phyloP scores from a whole-genome alignment of 495 filamentous ascomycete species.

The Neurospora tetrasperma region DNA sequence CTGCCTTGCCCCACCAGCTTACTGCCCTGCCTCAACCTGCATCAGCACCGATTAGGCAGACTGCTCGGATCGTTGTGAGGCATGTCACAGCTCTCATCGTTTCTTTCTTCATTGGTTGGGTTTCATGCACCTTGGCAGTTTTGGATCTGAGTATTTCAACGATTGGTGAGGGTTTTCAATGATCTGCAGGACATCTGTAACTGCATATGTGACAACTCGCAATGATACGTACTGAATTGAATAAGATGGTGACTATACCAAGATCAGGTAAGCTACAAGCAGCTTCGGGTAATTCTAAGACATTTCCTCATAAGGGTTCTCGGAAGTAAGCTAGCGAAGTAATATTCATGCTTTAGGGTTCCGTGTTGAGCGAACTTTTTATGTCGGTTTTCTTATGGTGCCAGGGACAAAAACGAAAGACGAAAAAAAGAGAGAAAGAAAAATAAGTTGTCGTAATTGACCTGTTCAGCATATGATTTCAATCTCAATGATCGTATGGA shows the following conservation, averaged over 20 bases:
- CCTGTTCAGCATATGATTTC: not conserved
- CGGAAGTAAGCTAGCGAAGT: no score
- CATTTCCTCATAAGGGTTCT: no score
- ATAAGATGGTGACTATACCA: no score
- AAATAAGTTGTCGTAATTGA: not conserved
- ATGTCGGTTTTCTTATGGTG: no score
- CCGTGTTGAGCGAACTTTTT: no score
- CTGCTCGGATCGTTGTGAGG: not conserved
- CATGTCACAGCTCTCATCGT: not conserved
- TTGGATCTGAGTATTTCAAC: not conserved
- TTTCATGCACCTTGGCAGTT: not conserved
- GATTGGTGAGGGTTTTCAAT: not conserved
- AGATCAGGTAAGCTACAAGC: no score
- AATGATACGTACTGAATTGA: no score
- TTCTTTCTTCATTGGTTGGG: not conserved
- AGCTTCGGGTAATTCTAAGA: no score
- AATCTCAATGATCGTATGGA: not conserved
- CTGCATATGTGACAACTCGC: not conserved
- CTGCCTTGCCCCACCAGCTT: not conserved
- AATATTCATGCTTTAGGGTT: no score
- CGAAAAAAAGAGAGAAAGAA: no score
- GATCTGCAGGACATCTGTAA: not conserved
- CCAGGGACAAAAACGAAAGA: no score
- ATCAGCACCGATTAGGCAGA: not conserved
- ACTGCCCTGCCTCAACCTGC: not conserved